Evolutionary conservation across 2,329 filamentous ascomycete species (phyloP).

Genomic region (Berkeleyomyces basicola): DNA sequence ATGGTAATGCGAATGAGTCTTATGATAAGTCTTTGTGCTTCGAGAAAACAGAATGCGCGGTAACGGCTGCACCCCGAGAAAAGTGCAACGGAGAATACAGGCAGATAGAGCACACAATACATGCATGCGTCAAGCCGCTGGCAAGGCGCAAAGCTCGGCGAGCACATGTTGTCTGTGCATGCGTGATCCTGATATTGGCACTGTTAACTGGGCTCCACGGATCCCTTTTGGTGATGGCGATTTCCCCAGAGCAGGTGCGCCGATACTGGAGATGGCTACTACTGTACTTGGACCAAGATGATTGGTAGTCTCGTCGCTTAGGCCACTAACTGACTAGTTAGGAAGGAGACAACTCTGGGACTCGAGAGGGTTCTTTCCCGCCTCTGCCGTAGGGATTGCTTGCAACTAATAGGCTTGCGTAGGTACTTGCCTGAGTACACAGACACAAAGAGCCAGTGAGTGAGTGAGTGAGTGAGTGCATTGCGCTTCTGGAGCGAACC

Average conservation of each 20-base stretch:
- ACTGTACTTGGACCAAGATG: neutral
- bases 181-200: neutral
- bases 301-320: neutral
- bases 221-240: too few species aligned
- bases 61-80: neutral
- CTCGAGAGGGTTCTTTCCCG: neutral
- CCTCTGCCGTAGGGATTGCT: neutral
- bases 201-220: too few species aligned
- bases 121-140: neutral
- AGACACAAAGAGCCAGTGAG: neutral
- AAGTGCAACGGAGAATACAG: neutral
- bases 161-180: neutral
- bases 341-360: neutral
- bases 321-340: neutral
- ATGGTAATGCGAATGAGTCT: neutral
- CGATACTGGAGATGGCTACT: neutral
- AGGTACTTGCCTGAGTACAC: neutral
- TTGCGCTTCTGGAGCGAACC: neutral
- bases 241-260: too few species aligned
- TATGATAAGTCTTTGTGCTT: neutral
- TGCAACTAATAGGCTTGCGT: neutral
- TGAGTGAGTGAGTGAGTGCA: too few species aligned
- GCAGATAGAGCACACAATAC: neutral
- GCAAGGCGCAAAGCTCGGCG: neutral
- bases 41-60: neutral